A percentile compares a stretch with the other conserved stretches of the same genome.
Evolutionary conservation across 768 basidiomycete species (phyloP).

Genomic region (Termitomyces sp.): DNA sequence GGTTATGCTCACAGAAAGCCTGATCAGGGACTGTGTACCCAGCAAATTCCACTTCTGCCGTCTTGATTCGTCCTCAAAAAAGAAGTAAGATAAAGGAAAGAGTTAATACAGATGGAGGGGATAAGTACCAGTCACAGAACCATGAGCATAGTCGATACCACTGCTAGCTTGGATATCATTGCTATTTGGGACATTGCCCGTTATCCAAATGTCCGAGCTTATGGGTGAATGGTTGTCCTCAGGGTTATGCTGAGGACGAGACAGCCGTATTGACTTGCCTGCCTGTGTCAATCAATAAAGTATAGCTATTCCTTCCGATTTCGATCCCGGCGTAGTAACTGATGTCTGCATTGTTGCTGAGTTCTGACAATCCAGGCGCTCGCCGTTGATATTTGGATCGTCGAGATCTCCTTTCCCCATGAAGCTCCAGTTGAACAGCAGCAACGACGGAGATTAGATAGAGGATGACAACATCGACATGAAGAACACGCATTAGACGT

Average conservation of each 20-base stretch:
- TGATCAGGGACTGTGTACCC: constrained; percentile 42
- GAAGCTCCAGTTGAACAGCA: constrained; percentile 18
- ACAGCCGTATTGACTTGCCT: constrained; percentile 26
- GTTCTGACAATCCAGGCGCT: constrained; percentile 14
- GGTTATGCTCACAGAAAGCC: constrained; percentile 39
- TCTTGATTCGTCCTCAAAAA: constrained; percentile 39
- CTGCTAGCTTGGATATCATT: constrained; percentile 33
- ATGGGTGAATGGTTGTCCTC: neutral
- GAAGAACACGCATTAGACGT: constrained; percentile 8
- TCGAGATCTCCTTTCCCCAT: constrained; percentile 13
- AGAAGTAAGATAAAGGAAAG: neutral
- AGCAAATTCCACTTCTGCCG: constrained; percentile 39
- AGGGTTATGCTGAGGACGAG: neutral
- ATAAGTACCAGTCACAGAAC: constrained; percentile 42
- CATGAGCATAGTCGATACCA: constrained; percentile 51
- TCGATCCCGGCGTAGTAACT: constrained; percentile 36
- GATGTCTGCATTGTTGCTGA: constrained; percentile 33
- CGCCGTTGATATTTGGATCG: constrained; percentile 7
- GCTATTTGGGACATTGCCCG: constrained; percentile 36
- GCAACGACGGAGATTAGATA: constrained; percentile 1
- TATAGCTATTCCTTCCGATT: constrained; percentile 31
- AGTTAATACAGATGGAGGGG: neutral
- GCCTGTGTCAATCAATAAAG: constrained; percentile 43
- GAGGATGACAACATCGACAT: constrained; percentile 5
- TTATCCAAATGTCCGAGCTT: constrained; percentile 67